Evolutionary conservation across 2,329 filamentous ascomycete species (phyloP).

Genomic region (Pseudocercospora fuligena): DNA sequence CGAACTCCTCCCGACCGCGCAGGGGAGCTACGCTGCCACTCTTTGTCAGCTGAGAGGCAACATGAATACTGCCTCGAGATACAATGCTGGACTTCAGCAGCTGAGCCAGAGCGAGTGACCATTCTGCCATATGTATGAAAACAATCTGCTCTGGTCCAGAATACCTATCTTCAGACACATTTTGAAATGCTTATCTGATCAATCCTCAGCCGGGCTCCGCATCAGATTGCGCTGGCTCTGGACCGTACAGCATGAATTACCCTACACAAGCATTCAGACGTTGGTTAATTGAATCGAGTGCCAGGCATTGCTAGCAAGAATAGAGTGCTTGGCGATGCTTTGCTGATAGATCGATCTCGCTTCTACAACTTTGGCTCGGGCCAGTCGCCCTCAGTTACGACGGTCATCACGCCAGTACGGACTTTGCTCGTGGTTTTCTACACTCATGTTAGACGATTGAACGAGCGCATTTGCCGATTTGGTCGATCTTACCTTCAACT

Average conservation of each 20-base stretch:
- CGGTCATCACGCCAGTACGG: slow-evolving; percentile 36
- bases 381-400: slow-evolving; percentile 37
- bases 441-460: background rate
- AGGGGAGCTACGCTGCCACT: background rate
- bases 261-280: background rate
- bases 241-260: background rate
- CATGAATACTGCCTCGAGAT: background rate
- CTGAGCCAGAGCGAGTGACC: no score
- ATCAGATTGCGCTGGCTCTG: background rate
- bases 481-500: slow-evolving; percentile 48
- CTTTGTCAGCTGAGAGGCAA: slow-evolving; percentile 2
- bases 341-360: background rate
- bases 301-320: background rate
- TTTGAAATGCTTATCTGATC: no score
- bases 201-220: no score
- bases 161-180: no score
- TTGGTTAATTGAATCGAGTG: background rate
- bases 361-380: slow-evolving; percentile 31
- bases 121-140: no score
- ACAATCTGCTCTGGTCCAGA: no score
- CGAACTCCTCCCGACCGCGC: slow-evolving; percentile 6
- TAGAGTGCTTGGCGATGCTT: background rate
- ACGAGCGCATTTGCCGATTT: background rate
- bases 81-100: background rate
- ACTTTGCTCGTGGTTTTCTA: slow-evolving; percentile 36